A percentile compares a stretch with the other conserved stretches of the same genome.
These are phyloP conservation scores for Albophoma yamanashiensis DNA, from an alignment of 2,329 filamentous ascomycete species.

Conservation along the genomic window DNA sequence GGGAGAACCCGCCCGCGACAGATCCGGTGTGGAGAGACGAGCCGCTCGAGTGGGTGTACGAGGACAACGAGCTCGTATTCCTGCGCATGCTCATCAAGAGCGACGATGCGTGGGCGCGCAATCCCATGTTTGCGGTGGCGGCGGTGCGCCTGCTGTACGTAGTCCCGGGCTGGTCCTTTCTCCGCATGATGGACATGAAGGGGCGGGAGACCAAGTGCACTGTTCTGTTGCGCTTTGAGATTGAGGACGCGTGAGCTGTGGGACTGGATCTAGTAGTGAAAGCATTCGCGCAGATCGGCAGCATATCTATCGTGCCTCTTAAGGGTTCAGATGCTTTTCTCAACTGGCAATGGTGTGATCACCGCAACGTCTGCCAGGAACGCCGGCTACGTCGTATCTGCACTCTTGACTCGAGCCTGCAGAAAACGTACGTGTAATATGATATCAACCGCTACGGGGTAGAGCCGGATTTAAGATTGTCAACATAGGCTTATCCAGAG, in stretches of 20 bases:
- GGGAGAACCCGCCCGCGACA: slow-evolving; percentile 45
- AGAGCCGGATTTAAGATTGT: background rate
- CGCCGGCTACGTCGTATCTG: background rate
- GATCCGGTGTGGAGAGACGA: slow-evolving; percentile 61
- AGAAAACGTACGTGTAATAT: background rate
- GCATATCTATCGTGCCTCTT: background rate
- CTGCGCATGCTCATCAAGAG: slow-evolving; percentile 56
- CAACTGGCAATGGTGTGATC: background rate
- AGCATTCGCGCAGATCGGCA: background rate
- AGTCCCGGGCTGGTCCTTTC: slow-evolving; percentile 48
- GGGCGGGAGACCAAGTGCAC: slow-evolving; percentile 53
- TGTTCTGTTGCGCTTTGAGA: slow-evolving; percentile 49
- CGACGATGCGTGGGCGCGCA: slow-evolving; percentile 50
- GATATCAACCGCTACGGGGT: background rate
- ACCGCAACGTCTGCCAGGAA: background rate
- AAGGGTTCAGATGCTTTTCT: background rate
- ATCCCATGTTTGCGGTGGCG: slow-evolving; percentile 50
- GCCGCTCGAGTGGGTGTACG: slow-evolving; percentile 55
- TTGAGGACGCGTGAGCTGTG: slow-evolving; percentile 28
- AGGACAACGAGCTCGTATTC: slow-evolving; percentile 56
- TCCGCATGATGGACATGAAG: slow-evolving; percentile 54
- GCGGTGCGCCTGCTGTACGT: slow-evolving; percentile 50
- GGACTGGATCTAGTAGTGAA: background rate
- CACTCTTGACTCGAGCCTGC: background rate
- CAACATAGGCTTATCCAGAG: background rate